Conservation (phyloP, 2,329 filamentous ascomycete species). For the Microcyclospora tardicrescens region DNA sequence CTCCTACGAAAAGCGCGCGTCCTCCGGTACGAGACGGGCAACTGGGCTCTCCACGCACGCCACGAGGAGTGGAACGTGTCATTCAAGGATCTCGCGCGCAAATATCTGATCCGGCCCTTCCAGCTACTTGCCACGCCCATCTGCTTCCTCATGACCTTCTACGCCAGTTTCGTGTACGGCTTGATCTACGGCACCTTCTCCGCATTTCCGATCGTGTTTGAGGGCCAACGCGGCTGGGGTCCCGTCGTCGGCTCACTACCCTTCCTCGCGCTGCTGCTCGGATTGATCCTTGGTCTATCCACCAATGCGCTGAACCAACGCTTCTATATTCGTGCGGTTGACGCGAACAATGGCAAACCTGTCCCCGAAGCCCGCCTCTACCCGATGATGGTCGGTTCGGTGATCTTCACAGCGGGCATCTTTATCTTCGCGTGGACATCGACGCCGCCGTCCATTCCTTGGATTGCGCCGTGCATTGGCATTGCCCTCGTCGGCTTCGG, state of each 20-base stretch:
- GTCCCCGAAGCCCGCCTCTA: conserved; percentile 21
- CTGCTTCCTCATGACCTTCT: conserved; percentile 33
- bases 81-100: conserved; percentile 27
- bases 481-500: conserved; percentile 30
- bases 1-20: conserved; percentile 35
- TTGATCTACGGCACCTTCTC: conserved; percentile 32
- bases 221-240: conserved; percentile 28
- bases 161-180: conserved; percentile 23
- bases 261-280: conserved; percentile 31
- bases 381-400: conserved; percentile 30
- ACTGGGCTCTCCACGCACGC: conserved; percentile 30
- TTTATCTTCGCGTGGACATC: conserved; percentile 33
- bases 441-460: conserved; percentile 21
- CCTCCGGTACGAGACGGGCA: conserved; percentile 35
- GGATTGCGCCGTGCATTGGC: conserved; percentile 27
- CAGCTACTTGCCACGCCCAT: conserved; percentile 39
- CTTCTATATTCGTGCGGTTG: conserved; percentile 22
- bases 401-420: conserved; percentile 28
- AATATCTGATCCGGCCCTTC: conserved; percentile 29
- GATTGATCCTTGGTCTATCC: conserved; percentile 24
- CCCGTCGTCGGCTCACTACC: conserved; percentile 29
- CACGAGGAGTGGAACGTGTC: conserved; percentile 30
- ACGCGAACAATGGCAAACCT: conserved; percentile 18
- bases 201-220: conserved; percentile 32
- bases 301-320: conserved; percentile 34